Percentiles rank a stretch among this genome's conserved stretches.
Conservation (phyloP, 306 rosid species). For the Cajanus cajan region DNA sequence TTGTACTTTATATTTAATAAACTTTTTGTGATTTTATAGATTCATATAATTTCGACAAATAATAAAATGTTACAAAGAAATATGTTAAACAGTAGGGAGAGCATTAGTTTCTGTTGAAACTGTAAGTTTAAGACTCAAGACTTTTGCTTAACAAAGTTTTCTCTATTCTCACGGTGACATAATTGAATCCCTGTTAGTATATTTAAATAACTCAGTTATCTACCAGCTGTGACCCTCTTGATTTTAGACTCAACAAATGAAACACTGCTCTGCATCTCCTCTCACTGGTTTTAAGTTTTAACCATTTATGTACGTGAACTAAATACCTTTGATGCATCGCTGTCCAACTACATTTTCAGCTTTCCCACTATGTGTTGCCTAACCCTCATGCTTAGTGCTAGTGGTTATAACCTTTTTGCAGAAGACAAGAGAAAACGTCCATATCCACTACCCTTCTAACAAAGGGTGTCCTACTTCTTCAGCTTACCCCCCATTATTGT, state of each 20-base stretch:
- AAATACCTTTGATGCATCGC: conserved; percentile 9
- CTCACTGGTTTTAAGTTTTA: not conserved
- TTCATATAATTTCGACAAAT: too few relatives aligned
- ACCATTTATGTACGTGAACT: not conserved
- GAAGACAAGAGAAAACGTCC: conserved; percentile 18
- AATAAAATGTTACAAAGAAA: too few relatives aligned
- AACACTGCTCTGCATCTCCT: not conserved
- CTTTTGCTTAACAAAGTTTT: too few relatives aligned
- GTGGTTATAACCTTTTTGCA: conserved; percentile 12
- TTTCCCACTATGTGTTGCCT: conserved; percentile 15
- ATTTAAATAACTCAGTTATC: too few relatives aligned
- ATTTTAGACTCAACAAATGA: not conserved
- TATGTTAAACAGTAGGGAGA: not conserved
- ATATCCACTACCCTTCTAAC: conserved; percentile 9
- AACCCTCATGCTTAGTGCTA: not conserved
- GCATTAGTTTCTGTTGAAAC: not conserved
- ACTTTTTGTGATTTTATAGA: too few relatives aligned
- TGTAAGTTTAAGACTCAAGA: too few relatives aligned
- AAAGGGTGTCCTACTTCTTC: conserved; percentile 21
- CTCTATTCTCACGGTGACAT: too few relatives aligned
- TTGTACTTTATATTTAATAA: too few relatives aligned
- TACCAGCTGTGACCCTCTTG: too few relatives aligned
- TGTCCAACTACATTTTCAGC: conserved; percentile 21
- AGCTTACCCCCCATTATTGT: not conserved
- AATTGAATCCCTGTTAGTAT: too few relatives aligned